Conservation (phyloP, 2,329 filamentous ascomycete species). For the Microthyrium microscopicum region DNA sequence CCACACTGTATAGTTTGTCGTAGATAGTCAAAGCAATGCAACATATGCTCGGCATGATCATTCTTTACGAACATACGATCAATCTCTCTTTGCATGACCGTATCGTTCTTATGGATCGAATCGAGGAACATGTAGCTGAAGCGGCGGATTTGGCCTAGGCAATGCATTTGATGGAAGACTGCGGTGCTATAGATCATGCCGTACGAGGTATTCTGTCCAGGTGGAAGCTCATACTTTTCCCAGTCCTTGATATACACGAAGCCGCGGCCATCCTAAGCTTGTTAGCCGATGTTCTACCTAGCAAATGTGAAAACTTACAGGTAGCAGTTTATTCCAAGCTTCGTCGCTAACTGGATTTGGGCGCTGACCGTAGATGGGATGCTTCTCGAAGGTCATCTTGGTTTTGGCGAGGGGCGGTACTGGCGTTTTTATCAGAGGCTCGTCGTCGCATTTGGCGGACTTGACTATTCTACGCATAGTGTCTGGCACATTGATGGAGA, state of each 20-base stretch:
- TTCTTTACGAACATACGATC: slow-evolving; percentile 3
- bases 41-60: slow-evolving; percentile 7
- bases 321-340: slow-evolving; percentile 7
- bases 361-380: background rate
- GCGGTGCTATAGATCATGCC: slow-evolving; percentile 18
- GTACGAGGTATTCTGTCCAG: slow-evolving; percentile 13
- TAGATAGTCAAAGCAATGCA: slow-evolving; percentile 12
- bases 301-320: background rate
- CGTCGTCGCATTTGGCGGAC: background rate
- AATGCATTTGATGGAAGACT: slow-evolving; percentile 21
- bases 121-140: slow-evolving; percentile 14
- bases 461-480: slow-evolving; percentile 2
- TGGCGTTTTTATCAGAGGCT: slow-evolving; percentile 4
- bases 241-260: slow-evolving; percentile 16
- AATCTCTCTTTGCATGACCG: background rate
- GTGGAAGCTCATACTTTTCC: slow-evolving; percentile 12
- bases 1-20: slow-evolving; percentile 10
- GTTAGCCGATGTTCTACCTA: background rate
- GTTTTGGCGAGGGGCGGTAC: slow-evolving; percentile 1
- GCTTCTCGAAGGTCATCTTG: slow-evolving; percentile 1
- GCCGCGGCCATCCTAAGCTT: slow-evolving; percentile 13
- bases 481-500: slow-evolving; percentile 1
- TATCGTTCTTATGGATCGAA: slow-evolving; percentile 5
- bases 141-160: slow-evolving; percentile 16
- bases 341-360: slow-evolving; percentile 4